Percentiles rank a stretch among this genome's conserved stretches.
Evolutionary conservation across 1,284 basidiomycete genomes (phyloP).

Genomic region (Uromyces viciae-fabae): DNA sequence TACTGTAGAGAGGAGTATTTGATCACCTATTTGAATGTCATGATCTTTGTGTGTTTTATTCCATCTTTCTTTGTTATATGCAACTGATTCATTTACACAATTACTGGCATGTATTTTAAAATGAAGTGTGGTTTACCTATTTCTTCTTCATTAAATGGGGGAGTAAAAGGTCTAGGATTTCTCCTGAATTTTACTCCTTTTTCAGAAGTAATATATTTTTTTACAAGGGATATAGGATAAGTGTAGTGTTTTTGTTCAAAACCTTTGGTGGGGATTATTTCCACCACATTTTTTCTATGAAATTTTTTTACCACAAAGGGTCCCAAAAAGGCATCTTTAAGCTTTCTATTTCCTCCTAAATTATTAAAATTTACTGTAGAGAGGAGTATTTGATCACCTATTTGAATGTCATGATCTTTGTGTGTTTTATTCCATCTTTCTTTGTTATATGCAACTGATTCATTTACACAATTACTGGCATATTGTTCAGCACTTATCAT

Average conservation of each 20-base stretch:
- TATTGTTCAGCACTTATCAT: background rate
- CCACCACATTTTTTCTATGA: background rate
- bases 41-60: background rate
- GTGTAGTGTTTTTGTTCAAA: background rate
- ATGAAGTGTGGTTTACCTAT: background rate
- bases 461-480: background rate
- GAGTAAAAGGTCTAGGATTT: too few relatives aligned
- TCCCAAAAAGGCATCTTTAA: background rate
- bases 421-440: background rate
- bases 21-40: background rate
- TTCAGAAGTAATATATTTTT: background rate
- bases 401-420: background rate
- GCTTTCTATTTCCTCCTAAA: background rate
- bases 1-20: background rate
- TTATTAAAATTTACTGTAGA: constrained; percentile 11
- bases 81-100: background rate
- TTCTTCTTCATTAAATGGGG: too few relatives aligned
- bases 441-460: background rate
- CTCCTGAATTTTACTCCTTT: background rate
- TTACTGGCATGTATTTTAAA: background rate
- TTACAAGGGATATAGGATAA: background rate
- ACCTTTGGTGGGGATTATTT: constrained; percentile 1
- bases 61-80: background rate
- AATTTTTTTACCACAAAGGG: background rate
- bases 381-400: background rate